A percentile compares a stretch with the other conserved stretches of the same genome.
Evolutionary conservation across 2,329 filamentous ascomycete species (phyloP).

Genomic region (Zymoseptoria pseudotritici): DNA sequence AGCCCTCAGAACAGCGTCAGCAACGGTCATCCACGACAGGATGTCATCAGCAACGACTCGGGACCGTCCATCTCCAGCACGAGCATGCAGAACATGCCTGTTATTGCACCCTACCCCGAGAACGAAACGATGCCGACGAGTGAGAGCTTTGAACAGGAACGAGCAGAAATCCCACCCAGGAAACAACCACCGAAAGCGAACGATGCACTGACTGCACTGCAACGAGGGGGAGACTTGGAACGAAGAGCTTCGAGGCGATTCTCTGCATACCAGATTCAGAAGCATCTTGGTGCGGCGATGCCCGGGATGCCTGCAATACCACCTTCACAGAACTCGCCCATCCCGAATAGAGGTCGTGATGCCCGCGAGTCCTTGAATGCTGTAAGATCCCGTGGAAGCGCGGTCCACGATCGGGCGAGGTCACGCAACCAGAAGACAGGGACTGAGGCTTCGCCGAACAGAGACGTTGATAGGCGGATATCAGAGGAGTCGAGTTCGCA

Average conservation of each 20-base stretch:
- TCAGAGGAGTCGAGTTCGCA: conserved; percentile 53
- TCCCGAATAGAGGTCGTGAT: conserved; percentile 80
- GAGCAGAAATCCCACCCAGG: conserved; percentile 40
- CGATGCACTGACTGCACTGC: conserved; percentile 82
- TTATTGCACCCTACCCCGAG: conserved; percentile 65
- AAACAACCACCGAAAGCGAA: conserved; percentile 76
- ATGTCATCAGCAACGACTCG: conserved; percentile 41
- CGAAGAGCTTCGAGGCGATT: conserved; percentile 86
- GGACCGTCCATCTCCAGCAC: conserved; percentile 62
- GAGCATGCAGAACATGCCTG: conserved; percentile 68
- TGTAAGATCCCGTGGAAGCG: conserved; percentile 53
- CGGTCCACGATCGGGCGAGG: conserved; percentile 22
- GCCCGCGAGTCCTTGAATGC: conserved; percentile 76
- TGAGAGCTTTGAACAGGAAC: conserved; percentile 1
- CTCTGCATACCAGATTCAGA: conserved; percentile 93
- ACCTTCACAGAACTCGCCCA: conserved; percentile 65
- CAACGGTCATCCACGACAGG: conserved; percentile 12
- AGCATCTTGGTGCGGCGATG: conserved; percentile 73
- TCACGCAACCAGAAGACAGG: conserved; percentile 19
- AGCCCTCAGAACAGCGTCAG: conserved; percentile 29
- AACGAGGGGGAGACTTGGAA: conserved; percentile 87
- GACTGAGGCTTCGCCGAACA: conserved; percentile 56
- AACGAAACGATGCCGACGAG: conserved; percentile 44
- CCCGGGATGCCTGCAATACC: conserved; percentile 83
- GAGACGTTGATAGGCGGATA: conserved; percentile 46